Evolutionary conservation across 495 filamentous ascomycete species (phyloP).

Genomic region (Hypoxylon crocopeplum): DNA sequence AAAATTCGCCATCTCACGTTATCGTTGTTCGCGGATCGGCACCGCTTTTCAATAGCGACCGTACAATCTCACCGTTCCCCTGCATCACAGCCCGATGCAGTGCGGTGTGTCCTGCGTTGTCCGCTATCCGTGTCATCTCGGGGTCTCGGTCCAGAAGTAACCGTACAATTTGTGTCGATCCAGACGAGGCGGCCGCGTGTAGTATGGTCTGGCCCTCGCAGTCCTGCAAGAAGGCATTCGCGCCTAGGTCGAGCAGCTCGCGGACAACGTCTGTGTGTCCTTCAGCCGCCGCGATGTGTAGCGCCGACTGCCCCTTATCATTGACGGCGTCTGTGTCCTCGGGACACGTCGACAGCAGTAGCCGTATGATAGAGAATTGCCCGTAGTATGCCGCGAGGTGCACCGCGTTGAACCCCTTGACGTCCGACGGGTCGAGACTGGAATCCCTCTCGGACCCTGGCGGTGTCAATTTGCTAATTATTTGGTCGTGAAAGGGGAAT

Average conservation of each 20-base stretch:
- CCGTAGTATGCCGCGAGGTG: conserved; percentile 10
- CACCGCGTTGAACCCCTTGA: conserved; percentile 10
- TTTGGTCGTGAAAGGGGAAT: no score
- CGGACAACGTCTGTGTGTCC: conserved; percentile 6
- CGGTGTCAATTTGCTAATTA: conserved; percentile 1
- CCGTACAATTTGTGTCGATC: background rate
- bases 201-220: background rate
- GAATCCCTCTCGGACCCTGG: conserved; percentile 6
- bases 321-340: conserved; percentile 10
- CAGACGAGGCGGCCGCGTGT: conserved; percentile 6
- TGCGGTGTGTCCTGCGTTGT: conserved; percentile 4
- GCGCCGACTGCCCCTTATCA: conserved; percentile 4
- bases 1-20: background rate
- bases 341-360: background rate
- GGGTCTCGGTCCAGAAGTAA: conserved; percentile 1
- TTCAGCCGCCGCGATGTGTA: conserved; percentile 9
- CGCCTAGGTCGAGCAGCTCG: conserved; percentile 7
- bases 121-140: conserved; percentile 1
- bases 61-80: conserved; percentile 4
- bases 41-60: conserved; percentile 6
- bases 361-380: conserved; percentile 4
- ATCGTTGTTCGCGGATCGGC: conserved; percentile 4
- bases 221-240: conserved; percentile 8
- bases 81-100: conserved; percentile 8
- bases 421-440: background rate